Base-by-base conservation (phyloP, 257 asterid species). In the Thymus quinquecostatus region DNA sequence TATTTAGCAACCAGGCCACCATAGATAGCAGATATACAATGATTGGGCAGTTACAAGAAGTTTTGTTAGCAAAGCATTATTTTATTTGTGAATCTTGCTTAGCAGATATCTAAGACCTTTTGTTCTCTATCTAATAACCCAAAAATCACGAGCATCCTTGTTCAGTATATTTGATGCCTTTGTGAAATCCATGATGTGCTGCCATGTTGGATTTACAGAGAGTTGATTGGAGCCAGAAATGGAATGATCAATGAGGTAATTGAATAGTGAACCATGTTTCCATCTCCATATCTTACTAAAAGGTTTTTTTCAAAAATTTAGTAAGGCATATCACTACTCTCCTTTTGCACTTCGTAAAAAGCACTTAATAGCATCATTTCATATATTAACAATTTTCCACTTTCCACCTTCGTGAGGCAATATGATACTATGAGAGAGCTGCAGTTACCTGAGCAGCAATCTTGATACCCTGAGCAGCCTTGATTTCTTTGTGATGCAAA, bases 401-500 rank as follows among this genome's bases (percentile, higher is more conserved):
- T 73, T 54, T 28, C 36, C 2, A 50, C 43, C 32, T 77, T 55
- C 51, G 49, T 47, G 49, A 60, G 59, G 45, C 38, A 66, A 58
- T 51, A 12, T 13, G 38, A 78, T 47, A 58, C 10, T 27, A 48
- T 8, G n/a, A 62, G 28, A 29, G 48, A 60, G 21, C 21, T 48
- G 57, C 60, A 60, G 38, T 78, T 84, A 91, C 99, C 98, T 92
- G 99, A 29, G 89, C 99, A 70, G 92, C 82, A 72, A 92, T 89
- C 96, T 95, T 95, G 77, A 95, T 92, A 71, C 98, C 98, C 88
- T 85, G 95, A 49, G 98, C 97, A 80, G 97, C 98, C 85, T 88
- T 95, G 82, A 95, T 95, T 82, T 92, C 96, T 85, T 87, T 95
- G 78, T 88, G 95, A 73, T 92, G 97, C 83, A 88, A 64, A 77